Evolutionary conservation across 495 filamentous ascomycete species (phyloP), one percentile per base, ranked within the genome.

Genomic region (Podospora appendiculata): DNA sequence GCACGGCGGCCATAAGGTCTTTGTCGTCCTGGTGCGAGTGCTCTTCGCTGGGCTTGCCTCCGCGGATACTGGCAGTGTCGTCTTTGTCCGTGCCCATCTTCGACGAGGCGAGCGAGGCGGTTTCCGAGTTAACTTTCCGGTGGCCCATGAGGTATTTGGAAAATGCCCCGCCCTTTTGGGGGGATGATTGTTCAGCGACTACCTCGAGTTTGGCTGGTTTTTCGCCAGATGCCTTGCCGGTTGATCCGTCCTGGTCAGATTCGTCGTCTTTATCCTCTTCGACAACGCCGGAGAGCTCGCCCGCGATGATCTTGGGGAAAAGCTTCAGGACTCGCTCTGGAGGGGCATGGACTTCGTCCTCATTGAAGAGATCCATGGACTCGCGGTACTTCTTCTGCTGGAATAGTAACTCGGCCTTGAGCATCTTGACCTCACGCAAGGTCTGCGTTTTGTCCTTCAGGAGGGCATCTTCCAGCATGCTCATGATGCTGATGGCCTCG

Each of bases 381-480:
- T 94, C 85, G 35, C 84, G 79, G 59, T 91, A 99, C 65, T 88
- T 93, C 53, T 80, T 83, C 52, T 86, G 70, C 48, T 82, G 79
- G 59, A 99, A 99, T 10, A 96, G 70, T 11, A 75, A 67, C 63
- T 95, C 87, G 1, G 93, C 93, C 60, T 99, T 97, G 52, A 86
- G 77, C 69, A 95, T 90, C 70, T 90, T 90, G 41, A 91, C 80
- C 56, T 92, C 84, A 12, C 92, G 80, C 52, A 95, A 66, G 18
- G 85, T 82, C 50, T 86, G 84, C 25, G 79, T 76, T 61, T 97
- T 99, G 55, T 95, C 84, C 45, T 83, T 81, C 8, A 99, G 68
- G 8, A 97, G 76, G 0, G 90, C 92, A 70, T 95, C 91, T 67
- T 97, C 93, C 5, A 99, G 81, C 82, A 95, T 88, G 41, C 74